Evolutionary conservation across 2,329 filamentous ascomycete genomes (phyloP).

Genomic region (Aspergillus ochraceus): DNA sequence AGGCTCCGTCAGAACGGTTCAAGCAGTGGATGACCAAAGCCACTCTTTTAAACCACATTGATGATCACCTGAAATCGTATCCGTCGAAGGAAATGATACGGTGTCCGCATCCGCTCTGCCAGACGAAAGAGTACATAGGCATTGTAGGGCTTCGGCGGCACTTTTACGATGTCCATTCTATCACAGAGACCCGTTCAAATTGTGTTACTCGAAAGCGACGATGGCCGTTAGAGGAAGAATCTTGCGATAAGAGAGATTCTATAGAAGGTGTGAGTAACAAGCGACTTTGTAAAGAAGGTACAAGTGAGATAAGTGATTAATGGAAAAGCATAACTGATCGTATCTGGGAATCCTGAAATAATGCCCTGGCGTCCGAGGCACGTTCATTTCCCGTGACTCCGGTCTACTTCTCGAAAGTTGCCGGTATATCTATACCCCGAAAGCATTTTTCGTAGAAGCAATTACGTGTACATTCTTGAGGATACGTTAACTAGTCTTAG

Average conservation of each 20-base stretch:
- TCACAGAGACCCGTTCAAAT: conserved; percentile 10
- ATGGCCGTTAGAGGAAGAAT: not conserved
- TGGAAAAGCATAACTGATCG: not conserved
- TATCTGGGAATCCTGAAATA: too few relatives aligned
- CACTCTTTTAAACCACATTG: conserved; percentile 13
- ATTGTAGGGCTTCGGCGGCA: conserved; percentile 1
- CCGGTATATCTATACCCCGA: too few relatives aligned
- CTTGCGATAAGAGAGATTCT: not conserved
- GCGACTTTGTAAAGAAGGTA: not conserved
- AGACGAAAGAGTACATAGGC: not conserved
- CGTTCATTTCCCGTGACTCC: too few relatives aligned
- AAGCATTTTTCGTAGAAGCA: too few relatives aligned
- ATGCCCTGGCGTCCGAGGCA: too few relatives aligned
- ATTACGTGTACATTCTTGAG: too few relatives aligned
- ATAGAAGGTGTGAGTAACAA: not conserved
- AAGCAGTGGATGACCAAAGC: conserved; percentile 13
- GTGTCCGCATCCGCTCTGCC: conserved; percentile 10
- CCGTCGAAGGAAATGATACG: not conserved
- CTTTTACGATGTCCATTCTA: conserved; percentile 11
- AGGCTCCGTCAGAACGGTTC: conserved; percentile 3
- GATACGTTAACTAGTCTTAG: too few relatives aligned
- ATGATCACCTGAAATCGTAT: conserved; percentile 1
- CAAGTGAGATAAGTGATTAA: not conserved
- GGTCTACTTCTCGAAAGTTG: too few relatives aligned
- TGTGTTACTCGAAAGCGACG: conserved; percentile 7